phyloP scores from a whole-genome alignment of 345 rosid species.

The Salix caprea region DNA sequence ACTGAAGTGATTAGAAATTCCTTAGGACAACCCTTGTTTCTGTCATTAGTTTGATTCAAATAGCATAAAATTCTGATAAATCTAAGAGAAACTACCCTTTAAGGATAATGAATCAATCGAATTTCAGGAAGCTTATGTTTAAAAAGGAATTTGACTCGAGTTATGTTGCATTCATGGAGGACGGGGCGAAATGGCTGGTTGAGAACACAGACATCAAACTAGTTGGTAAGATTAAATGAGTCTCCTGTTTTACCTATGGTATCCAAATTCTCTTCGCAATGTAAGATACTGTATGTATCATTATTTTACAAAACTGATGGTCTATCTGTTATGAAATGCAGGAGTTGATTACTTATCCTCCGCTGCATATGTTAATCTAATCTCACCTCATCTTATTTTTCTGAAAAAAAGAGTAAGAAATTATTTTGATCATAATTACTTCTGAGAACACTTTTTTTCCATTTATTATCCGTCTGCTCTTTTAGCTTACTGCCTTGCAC shows the following conservation, averaged over 20 bases:
- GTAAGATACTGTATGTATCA: too few species aligned
- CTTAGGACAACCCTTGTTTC: too few species aligned
- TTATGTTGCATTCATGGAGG: slow-evolving; percentile 30
- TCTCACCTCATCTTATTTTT: slow-evolving; percentile 27
- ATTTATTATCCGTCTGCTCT: too few species aligned
- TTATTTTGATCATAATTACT: not conserved
- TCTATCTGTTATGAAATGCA: slow-evolving; percentile 6
- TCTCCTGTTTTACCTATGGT: too few species aligned
- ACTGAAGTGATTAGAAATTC: too few species aligned
- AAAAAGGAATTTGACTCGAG: slow-evolving; percentile 36
- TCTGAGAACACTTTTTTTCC: too few species aligned
- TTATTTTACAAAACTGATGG: not conserved
- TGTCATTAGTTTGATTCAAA: too few species aligned
- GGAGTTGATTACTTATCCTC: slow-evolving; percentile 47
- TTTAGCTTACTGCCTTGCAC: too few species aligned
- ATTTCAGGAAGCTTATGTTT: slow-evolving; percentile 36
- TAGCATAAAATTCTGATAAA: too few species aligned
- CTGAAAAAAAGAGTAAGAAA: slow-evolving; percentile 26
- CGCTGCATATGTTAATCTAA: slow-evolving; percentile 17
- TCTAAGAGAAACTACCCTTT: too few species aligned
- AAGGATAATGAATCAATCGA: not conserved
- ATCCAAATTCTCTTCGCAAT: too few species aligned
- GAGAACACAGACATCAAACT: slow-evolving; percentile 40
- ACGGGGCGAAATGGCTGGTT: slow-evolving; percentile 44
- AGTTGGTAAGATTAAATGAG: slow-evolving; percentile 28